Conservation (phyloP, 2,329 filamentous ascomycete genomes). For the Xylariales sp. region DNA sequence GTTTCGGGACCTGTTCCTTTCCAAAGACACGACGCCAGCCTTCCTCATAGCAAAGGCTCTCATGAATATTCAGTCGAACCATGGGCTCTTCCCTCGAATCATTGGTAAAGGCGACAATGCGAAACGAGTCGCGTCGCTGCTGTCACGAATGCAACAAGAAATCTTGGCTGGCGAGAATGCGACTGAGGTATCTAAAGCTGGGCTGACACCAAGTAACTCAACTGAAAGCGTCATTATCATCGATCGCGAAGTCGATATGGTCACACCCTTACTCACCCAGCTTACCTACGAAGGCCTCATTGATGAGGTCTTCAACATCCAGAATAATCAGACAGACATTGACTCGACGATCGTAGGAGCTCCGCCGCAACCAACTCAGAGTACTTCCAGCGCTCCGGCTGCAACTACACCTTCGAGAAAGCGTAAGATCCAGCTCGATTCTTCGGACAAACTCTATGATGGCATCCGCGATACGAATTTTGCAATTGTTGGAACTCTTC, state of each 20-base stretch:
- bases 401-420: conserved; percentile 60
- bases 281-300: conserved; percentile 95
- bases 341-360: conserved; percentile 84
- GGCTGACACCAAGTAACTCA: conserved; percentile 77
- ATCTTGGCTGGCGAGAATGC: conserved; percentile 73
- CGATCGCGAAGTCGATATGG: conserved; percentile 90
- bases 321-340: conserved; percentile 88
- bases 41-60: conserved; percentile 86
- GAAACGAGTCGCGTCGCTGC: conserved; percentile 78
- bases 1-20: conserved; percentile 81
- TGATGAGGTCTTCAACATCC: conserved; percentile 88
- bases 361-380: conserved; percentile 52
- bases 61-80: conserved; percentile 87
- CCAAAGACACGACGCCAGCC: conserved; percentile 85
- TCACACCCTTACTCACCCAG: conserved; percentile 87
- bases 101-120: conserved; percentile 95
- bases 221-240: conserved; percentile 92
- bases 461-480: conserved; percentile 92
- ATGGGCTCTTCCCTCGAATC: conserved; percentile 91
- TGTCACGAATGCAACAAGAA: conserved; percentile 89
- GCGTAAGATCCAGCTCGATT: conserved; percentile 83
- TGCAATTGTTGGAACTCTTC: conserved; percentile 80
- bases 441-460: conserved; percentile 81
- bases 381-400: conserved; percentile 50
- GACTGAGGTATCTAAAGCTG: conserved; percentile 55